Percentiles rank a stretch among this genome's conserved stretches.
phyloP scores from a whole-genome alignment of 441 rosid species.

The Eutrema salsugineum region DNA sequence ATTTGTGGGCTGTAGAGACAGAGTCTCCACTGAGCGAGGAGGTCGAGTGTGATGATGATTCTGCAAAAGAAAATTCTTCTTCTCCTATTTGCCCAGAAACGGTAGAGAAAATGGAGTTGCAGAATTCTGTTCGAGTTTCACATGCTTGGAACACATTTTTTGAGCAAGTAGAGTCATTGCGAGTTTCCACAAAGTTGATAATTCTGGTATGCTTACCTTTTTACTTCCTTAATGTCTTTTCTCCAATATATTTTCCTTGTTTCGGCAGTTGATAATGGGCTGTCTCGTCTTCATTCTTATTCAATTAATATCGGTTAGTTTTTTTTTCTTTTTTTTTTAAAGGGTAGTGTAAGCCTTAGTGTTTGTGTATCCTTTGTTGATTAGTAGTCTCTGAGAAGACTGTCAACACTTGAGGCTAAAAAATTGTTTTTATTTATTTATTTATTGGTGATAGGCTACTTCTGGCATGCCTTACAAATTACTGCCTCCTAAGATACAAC shows the following conservation, averaged over 20 bases:
- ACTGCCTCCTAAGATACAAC: conserved; percentile 63
- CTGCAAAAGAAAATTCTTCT: conserved; percentile 32
- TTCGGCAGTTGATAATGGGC: neutral
- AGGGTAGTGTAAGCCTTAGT: conserved; percentile 6
- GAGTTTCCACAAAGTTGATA: conserved; percentile 74
- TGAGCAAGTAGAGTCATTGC: conserved; percentile 84
- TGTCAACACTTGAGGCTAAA: conserved; percentile 14
- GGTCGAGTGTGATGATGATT: conserved; percentile 24
- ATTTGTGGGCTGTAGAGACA: conserved; percentile 87
- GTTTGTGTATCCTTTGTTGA: neutral
- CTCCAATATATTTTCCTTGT: conserved; percentile 2
- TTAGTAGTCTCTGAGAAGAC: conserved; percentile 13
- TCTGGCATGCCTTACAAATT: conserved; percentile 60
- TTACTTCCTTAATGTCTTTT: conserved; percentile 10
- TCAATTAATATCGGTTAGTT: neutral
- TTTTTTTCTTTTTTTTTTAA: neutral
- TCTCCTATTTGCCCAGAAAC: conserved; percentile 26
- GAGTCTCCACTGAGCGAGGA: conserved; percentile 36
- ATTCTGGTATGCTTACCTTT: conserved; percentile 64
- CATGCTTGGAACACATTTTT: conserved; percentile 82
- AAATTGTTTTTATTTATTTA: too few relatives aligned
- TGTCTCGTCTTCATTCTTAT: conserved; percentile 3
- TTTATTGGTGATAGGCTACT: conserved; percentile 66
- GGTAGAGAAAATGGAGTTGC: conserved; percentile 31
- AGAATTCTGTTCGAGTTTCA: conserved; percentile 41